Evolutionary conservation across 495 filamentous ascomycete genomes (phyloP), one percentile per base, ranked within the genome.

Genomic region (Daldinia childiae): DNA sequence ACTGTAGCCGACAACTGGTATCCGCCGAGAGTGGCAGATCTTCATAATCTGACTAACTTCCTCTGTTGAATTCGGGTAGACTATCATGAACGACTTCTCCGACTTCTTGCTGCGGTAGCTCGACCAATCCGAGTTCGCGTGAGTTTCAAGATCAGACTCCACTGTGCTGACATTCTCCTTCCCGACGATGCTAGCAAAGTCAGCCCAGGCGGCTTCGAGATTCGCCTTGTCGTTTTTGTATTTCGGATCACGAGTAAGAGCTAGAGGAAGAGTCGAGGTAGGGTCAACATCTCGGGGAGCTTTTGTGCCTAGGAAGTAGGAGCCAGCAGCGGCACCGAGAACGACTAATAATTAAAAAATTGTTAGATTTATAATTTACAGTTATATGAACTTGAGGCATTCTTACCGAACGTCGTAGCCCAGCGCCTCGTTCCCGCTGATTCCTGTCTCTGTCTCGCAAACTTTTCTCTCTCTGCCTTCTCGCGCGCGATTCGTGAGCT

Each of bases 141-240:
- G 95, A 11, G 84, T 81, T 9, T 85, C 79, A 41, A 94, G 79
- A 65, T 97, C 92, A 11, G 80, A 82, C 7, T 84, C 82, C 43
- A 87, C 68, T 0, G 95, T 97, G 50, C 91, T 93, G 38, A 99
- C 91, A 78, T 98, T 89, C 30, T 94, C 91, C 64, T 87, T 83
- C 57, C 96, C 95, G 8, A 98, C 86, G 19, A 99, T 91, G 29
- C 87, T 86, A 43, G 90, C 89, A 75, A 98, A 94, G 78, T 99
- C 95, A 5, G 90, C 83, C 95, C 96, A 99, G 3, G 95, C 93
- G 8, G 96, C 93, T 81, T 98, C 90, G 41, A 98, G 87, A 74
- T 94, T 95, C 17, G 87, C 83, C 57, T 86, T 87, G 32, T 89
- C 86, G 54, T 88, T 85, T 73, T 97, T 88, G 76, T 96, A 92